These are phyloP conservation scores for Cladosporium oxysporum DNA, from an alignment of 2,329 filamentous ascomycete species.

Conservation along the genomic window DNA sequence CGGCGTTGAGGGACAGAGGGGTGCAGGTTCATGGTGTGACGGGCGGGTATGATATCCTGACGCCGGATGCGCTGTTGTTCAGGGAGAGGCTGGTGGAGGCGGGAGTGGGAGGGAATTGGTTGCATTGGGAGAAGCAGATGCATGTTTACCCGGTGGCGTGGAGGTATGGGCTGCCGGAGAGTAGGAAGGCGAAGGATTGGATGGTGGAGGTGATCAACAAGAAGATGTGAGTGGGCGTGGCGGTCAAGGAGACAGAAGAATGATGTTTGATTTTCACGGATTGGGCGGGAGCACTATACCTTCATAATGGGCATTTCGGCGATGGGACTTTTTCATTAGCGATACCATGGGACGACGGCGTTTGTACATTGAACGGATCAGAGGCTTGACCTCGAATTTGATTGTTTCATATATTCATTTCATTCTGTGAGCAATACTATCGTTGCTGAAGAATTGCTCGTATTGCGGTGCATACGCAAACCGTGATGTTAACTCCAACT, in stretches of 20 bases:
- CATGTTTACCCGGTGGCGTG: slow-evolving; percentile 59
- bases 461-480: background rate
- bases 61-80: slow-evolving; percentile 54
- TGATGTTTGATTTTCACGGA: background rate
- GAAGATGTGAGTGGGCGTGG: slow-evolving; percentile 18
- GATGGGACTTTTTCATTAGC: background rate
- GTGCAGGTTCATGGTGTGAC: slow-evolving; percentile 56
- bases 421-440: background rate
- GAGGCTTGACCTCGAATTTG: background rate
- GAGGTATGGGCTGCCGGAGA: slow-evolving; percentile 51
- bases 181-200: slow-evolving; percentile 50
- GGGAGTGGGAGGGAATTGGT: slow-evolving; percentile 55
- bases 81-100: slow-evolving; percentile 47
- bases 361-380: background rate
- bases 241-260: background rate
- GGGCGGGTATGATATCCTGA: slow-evolving; percentile 55
- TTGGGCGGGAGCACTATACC: background rate
- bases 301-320: background rate
- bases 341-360: background rate
- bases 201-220: slow-evolving; percentile 39
- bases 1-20: slow-evolving; percentile 39
- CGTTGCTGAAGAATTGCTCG: background rate
- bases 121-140: slow-evolving; percentile 63
- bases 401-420: background rate
- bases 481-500: background rate